A percentile compares a stretch with the other conserved stretches of the same genome.
Conservation (phyloP, 108 stramenopile species). For the Chaetoceros muelleri region DNA sequence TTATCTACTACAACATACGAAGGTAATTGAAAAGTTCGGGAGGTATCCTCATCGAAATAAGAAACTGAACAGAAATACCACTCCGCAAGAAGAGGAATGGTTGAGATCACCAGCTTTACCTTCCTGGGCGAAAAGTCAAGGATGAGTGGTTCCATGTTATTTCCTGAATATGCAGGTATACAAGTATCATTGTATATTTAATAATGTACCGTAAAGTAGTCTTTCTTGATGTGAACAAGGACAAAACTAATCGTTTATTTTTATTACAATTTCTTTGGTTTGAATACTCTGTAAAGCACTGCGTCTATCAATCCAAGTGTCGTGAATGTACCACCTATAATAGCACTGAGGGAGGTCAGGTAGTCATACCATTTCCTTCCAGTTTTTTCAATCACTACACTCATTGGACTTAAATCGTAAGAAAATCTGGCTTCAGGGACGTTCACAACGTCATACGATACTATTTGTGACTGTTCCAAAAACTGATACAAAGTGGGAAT, state of each 20-base stretch:
- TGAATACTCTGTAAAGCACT: constrained; percentile 84
- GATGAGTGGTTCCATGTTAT: neutral
- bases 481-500: constrained; percentile 71
- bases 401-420: constrained; percentile 88
- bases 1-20: constrained; percentile 30
- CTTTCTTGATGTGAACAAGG: too few relatives aligned
- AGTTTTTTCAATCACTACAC: constrained; percentile 70
- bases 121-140: constrained; percentile 40
- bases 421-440: constrained; percentile 83
- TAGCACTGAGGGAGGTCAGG: constrained; percentile 88
- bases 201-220: too few relatives aligned
- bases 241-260: too few relatives aligned
- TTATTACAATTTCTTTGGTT: constrained; percentile 75
- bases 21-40: constrained; percentile 52
- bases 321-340: constrained; percentile 98
- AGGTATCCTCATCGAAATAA: constrained; percentile 63
- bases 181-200: too few relatives aligned
- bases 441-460: constrained; percentile 56
- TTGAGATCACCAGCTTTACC: constrained; percentile 18
- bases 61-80: constrained; percentile 27
- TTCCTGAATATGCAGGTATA: too few relatives aligned
- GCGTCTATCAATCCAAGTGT: constrained; percentile 93
- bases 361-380: constrained; percentile 92
- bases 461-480: constrained; percentile 76
- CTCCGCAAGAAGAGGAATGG: constrained; percentile 46